phyloP scores from a whole-genome alignment of 2,329 filamentous ascomycete species.

The Hypoxylon sp. region DNA sequence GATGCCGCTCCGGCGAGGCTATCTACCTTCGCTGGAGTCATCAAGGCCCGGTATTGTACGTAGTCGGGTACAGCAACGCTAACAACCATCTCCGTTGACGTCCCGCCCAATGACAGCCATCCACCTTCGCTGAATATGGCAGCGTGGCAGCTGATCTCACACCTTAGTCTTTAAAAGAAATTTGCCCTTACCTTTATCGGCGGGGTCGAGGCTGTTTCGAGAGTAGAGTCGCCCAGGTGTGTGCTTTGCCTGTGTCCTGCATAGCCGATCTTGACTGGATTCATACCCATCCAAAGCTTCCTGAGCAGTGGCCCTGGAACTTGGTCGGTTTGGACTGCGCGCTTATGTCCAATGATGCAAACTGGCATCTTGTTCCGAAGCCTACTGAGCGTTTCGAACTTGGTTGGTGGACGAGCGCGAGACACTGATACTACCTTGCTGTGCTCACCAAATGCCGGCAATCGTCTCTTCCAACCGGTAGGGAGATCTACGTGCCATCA shows the following conservation, averaged over 20 bases:
- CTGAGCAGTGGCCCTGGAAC: slow-evolving; percentile 20
- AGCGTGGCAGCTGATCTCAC: slow-evolving; percentile 41
- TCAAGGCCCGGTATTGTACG: slow-evolving; percentile 36
- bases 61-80: slow-evolving; percentile 37
- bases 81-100: slow-evolving; percentile 33
- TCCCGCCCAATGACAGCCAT: slow-evolving; percentile 31
- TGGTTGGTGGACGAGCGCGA: slow-evolving; percentile 42
- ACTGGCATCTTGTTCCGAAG: slow-evolving; percentile 38
- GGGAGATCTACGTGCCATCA: slow-evolving; percentile 32
- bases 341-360: slow-evolving; percentile 46
- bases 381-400: slow-evolving; percentile 29
- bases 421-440: slow-evolving; percentile 40
- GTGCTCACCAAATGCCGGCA: slow-evolving; percentile 43
- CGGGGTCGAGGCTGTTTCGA: slow-evolving; percentile 35
- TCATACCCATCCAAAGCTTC: slow-evolving; percentile 26
- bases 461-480: slow-evolving; percentile 30
- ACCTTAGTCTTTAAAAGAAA: slow-evolving; percentile 32
- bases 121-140: slow-evolving; percentile 36
- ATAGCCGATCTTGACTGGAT: slow-evolving; percentile 42
- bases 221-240: slow-evolving; percentile 25
- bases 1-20: slow-evolving; percentile 34
- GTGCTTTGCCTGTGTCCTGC: slow-evolving; percentile 32
- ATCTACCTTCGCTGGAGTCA: slow-evolving; percentile 29
- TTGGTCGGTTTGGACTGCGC: slow-evolving; percentile 33
- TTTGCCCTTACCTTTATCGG: slow-evolving; percentile 36